Conservation (phyloP, 2,329 filamentous ascomycete genomes). For the Pseudocercospora musae region DNA sequence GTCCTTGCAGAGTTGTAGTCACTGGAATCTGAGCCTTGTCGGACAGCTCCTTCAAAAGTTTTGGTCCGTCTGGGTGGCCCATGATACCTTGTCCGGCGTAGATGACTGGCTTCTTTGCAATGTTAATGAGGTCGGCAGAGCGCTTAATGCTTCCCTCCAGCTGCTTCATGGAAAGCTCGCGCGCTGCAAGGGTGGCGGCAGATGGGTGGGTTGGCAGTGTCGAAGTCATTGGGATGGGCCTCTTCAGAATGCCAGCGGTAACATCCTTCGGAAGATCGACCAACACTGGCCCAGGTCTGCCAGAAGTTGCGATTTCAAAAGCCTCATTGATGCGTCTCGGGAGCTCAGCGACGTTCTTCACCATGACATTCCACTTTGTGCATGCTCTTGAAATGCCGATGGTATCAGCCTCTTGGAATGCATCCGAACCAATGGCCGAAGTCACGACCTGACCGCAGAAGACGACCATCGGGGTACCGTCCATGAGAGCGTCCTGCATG, state of each 20-base stretch:
- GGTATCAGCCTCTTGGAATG: constrained; percentile 95
- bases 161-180: constrained; percentile 68
- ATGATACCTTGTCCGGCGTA: constrained; percentile 92
- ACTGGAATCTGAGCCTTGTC: constrained; percentile 92
- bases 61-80: constrained; percentile 71
- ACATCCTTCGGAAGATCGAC: constrained; percentile 97
- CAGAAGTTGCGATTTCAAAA: constrained; percentile 94
- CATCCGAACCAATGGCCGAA: constrained; percentile 85
- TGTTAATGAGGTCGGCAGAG: constrained; percentile 78
- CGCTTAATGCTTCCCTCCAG: constrained; percentile 70
- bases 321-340: constrained; percentile 94
- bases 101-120: constrained; percentile 89
- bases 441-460: constrained; percentile 93
- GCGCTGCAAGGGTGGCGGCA: constrained; percentile 77
- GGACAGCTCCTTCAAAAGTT: constrained; percentile 77
- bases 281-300: constrained; percentile 87
- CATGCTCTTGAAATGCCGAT: constrained; percentile 90
- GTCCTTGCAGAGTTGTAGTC: constrained; percentile 89
- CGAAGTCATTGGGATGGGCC: constrained; percentile 75
- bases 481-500: constrained; percentile 92
- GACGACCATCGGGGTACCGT: constrained; percentile 93
- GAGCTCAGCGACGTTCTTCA: constrained; percentile 90
- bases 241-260: constrained; percentile 77
- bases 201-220: constrained; percentile 76
- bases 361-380: constrained; percentile 99